A percentile compares a stretch with the other conserved stretches of the same genome.
These are phyloP conservation scores for Plenodomus tracheiphilus DNA, from an alignment of 2,329 filamentous ascomycete species.

Conservation along the genomic window DNA sequence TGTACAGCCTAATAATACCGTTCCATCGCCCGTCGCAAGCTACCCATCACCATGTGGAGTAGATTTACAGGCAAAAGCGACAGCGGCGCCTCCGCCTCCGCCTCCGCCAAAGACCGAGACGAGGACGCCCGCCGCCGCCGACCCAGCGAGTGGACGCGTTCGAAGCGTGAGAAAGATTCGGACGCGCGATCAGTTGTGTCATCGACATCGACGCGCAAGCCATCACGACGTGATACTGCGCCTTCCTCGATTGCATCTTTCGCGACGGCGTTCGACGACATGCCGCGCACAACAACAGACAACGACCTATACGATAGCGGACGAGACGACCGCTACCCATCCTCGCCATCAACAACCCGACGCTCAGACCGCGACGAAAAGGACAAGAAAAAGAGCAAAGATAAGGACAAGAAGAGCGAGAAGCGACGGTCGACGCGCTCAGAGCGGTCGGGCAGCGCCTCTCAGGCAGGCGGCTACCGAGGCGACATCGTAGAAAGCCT, in stretches of 20 bases:
- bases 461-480: slow-evolving; percentile 34
- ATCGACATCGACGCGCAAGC: slow-evolving; percentile 38
- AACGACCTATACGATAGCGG: slow-evolving; percentile 33
- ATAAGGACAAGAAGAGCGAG: slow-evolving; percentile 29
- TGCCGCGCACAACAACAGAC: slow-evolving; percentile 22
- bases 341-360: slow-evolving; percentile 28
- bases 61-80: slow-evolving; percentile 44
- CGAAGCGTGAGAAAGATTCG: slow-evolving; percentile 34
- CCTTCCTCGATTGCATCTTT: slow-evolving; percentile 44
- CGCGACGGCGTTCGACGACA: slow-evolving; percentile 44
- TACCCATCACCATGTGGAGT: slow-evolving; percentile 41
- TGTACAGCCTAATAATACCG: slow-evolving; percentile 18
- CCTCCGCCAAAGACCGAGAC: slow-evolving; percentile 26
- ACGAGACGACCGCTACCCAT: slow-evolving; percentile 31
- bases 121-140: slow-evolving; percentile 34
- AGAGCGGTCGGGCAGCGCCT: slow-evolving; percentile 29
- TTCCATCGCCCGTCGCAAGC: slow-evolving; percentile 12
- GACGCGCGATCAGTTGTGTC: slow-evolving; percentile 42
- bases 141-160: slow-evolving; percentile 29
- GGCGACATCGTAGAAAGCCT: slow-evolving; percentile 39
- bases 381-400: slow-evolving; percentile 28
- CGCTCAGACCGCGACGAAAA: slow-evolving; percentile 38
- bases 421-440: slow-evolving; percentile 38
- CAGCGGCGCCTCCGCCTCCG: slow-evolving; percentile 29
- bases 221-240: slow-evolving; percentile 34